Evolutionary conservation across 2,329 filamentous ascomycete species (phyloP).

Genomic region (Microcyclosporella mali): DNA sequence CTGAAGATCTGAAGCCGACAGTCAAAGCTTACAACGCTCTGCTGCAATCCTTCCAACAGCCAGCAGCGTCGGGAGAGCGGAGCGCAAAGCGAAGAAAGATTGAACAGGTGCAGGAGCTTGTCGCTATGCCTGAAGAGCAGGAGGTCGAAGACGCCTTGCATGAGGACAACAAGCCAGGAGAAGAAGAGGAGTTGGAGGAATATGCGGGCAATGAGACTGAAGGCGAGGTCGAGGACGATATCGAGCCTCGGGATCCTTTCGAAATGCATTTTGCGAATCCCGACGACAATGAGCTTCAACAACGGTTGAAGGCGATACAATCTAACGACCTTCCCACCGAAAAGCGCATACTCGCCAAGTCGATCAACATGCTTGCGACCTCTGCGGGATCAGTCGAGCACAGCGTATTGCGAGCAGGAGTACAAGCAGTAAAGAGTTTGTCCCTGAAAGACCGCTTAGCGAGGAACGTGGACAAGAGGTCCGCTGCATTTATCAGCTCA

Average conservation of each 20-base stretch:
- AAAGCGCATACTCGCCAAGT: slow-evolving; percentile 17
- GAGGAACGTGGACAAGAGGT: slow-evolving; percentile 47
- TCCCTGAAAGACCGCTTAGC: slow-evolving; percentile 66
- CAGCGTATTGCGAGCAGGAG: slow-evolving; percentile 4
- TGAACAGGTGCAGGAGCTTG: slow-evolving; percentile 18
- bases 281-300: slow-evolving; percentile 54
- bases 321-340: slow-evolving; percentile 43
- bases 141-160: slow-evolving; percentile 32
- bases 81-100: slow-evolving; percentile 51
- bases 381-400: slow-evolving; percentile 11
- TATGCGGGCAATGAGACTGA: slow-evolving; percentile 18
- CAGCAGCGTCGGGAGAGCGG: slow-evolving; percentile 37
- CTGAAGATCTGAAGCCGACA: slow-evolving; percentile 24
- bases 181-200: slow-evolving; percentile 39
- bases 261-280: slow-evolving; percentile 70
- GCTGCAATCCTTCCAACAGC: slow-evolving; percentile 48
- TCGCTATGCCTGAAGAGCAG: slow-evolving; percentile 5
- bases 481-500: slow-evolving; percentile 36
- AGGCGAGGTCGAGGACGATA: slow-evolving; percentile 45
- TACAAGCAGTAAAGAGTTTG: slow-evolving; percentile 32
- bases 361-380: slow-evolving; percentile 13
- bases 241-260: slow-evolving; percentile 58
- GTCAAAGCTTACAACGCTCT: slow-evolving; percentile 50
- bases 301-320: slow-evolving; percentile 43
- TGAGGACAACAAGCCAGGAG: slow-evolving; percentile 28